phyloP scores from a whole-genome alignment of 495 filamentous ascomycete species.

The Neurospora cerealis region DNA sequence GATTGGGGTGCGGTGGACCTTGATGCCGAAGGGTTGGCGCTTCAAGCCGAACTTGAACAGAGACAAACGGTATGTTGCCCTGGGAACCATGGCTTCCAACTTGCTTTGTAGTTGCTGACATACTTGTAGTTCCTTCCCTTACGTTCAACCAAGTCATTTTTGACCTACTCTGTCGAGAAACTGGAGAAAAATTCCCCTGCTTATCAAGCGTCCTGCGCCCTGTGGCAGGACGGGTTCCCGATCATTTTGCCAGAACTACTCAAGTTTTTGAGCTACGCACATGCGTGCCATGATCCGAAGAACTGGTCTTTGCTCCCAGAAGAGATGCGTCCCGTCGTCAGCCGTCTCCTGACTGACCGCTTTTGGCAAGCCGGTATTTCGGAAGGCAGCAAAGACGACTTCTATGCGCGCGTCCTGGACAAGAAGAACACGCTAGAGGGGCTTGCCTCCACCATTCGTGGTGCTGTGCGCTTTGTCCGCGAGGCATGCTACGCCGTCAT shows the following conservation, averaged over 20 bases:
- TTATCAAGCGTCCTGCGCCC: constrained; percentile 57
- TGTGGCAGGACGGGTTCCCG: constrained; percentile 80
- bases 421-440: constrained; percentile 88
- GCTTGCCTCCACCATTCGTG: constrained; percentile 84
- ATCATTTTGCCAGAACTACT: constrained; percentile 78
- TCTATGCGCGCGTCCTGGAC: constrained; percentile 81
- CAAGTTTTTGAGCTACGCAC: constrained; percentile 77
- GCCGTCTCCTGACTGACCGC: constrained; percentile 80
- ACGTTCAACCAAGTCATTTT: constrained; percentile 76
- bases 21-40: constrained; percentile 64
- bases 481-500: constrained; percentile 91
- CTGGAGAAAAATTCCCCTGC: constrained; percentile 56
- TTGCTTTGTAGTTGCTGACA: constrained; percentile 2
- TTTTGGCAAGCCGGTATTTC: constrained; percentile 99
- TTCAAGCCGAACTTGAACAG: constrained; percentile 66
- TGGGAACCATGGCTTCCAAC: neutral
- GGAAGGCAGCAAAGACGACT: constrained; percentile 85
- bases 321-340: constrained; percentile 69
- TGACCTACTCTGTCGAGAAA: constrained; percentile 84
- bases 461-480: constrained; percentile 76
- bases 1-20: constrained; percentile 76
- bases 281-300: constrained; percentile 81
- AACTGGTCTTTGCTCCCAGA: constrained; percentile 74
- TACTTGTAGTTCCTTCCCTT: constrained; percentile 57
- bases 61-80: constrained; percentile 52